These are phyloP conservation scores for Paramecium bursaria DNA, from an alignment of 73 alveolate genomes.

Conservation along the genomic window DNA sequence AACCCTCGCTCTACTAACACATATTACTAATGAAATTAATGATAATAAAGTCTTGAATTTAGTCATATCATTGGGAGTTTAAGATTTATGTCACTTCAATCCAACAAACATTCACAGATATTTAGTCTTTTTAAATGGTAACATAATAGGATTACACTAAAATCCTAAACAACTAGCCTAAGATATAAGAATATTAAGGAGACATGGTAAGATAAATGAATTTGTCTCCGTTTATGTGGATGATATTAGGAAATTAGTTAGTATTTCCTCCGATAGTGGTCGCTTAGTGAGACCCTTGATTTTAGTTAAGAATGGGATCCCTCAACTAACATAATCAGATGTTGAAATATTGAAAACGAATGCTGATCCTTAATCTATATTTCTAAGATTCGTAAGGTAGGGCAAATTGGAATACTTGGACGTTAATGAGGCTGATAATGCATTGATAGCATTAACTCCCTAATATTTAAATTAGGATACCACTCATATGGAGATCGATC, in stretches of 20 bases:
- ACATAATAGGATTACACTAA: conserved; percentile 96
- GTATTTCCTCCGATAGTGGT: conserved; percentile 96
- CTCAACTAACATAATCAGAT: conserved; percentile 81
- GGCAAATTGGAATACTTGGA: conserved; percentile 96
- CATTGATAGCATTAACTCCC: conserved; percentile 95
- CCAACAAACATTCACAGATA: conserved; percentile 75
- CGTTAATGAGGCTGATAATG: conserved; percentile 98
- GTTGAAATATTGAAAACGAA: conserved; percentile 76
- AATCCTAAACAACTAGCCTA: conserved; percentile 92
- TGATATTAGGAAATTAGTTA: conserved; percentile 76
- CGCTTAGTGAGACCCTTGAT: conserved; percentile 97
- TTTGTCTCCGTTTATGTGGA: conserved; percentile 86
- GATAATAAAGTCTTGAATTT: conserved; percentile 82
- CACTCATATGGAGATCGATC: conserved; percentile 99
- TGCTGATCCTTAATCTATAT: conserved; percentile 11
- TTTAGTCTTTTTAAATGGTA: conserved; percentile 96
- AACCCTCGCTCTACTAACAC: conserved; percentile 96
- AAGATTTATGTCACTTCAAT: conserved; percentile 90
- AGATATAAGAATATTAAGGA: conserved; percentile 86
- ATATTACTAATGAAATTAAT: conserved; percentile 94
- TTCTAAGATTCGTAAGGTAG: conserved; percentile 64
- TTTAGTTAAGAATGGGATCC: conserved; percentile 92
- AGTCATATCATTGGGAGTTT: conserved; percentile 87
- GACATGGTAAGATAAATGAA: conserved; percentile 93
- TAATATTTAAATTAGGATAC: conserved; percentile 80